Percentiles rank a stretch among this genome's conserved stretches.
phyloP scores from a whole-genome alignment of 2,329 filamentous ascomycete genomes.

The Sporothrix variecibatus region DNA sequence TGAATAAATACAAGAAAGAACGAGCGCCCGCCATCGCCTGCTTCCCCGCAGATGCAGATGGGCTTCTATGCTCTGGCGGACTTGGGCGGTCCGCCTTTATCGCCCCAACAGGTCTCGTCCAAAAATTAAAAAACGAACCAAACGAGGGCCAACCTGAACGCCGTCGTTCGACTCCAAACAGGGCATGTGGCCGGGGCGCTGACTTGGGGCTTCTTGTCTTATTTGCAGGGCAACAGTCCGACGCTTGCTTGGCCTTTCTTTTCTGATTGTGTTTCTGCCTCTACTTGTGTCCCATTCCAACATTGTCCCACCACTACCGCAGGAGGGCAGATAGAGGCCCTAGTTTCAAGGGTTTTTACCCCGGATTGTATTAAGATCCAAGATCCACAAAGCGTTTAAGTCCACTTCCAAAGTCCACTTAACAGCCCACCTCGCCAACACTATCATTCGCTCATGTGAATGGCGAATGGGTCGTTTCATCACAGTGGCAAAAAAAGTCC shows the following conservation, averaged over 20 bases:
- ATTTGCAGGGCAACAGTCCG: too few species aligned
- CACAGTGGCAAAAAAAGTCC: background rate
- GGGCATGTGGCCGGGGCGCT: slow-evolving; percentile 13
- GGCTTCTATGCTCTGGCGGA: too few species aligned
- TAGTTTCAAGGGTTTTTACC: slow-evolving; percentile 9
- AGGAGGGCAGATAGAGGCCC: background rate
- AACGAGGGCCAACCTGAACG: background rate
- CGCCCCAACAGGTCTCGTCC: background rate
- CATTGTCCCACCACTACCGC: background rate
- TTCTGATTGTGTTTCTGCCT: background rate
- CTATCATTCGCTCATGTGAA: background rate
- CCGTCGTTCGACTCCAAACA: background rate
- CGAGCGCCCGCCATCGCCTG: background rate
- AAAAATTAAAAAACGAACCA: background rate
- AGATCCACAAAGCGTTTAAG: background rate
- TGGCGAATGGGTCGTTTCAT: background rate
- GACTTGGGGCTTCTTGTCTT: background rate
- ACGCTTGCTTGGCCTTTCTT: background rate
- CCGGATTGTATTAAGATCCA: slow-evolving; percentile 1
- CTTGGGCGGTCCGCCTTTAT: background rate
- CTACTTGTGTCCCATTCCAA: background rate
- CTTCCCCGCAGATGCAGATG: background rate
- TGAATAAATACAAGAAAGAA: background rate
- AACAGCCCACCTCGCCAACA: background rate
- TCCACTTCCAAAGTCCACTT: background rate